Evolutionary conservation across 257 asterid species (phyloP).

Genomic region (Buddleja alternifolia): DNA sequence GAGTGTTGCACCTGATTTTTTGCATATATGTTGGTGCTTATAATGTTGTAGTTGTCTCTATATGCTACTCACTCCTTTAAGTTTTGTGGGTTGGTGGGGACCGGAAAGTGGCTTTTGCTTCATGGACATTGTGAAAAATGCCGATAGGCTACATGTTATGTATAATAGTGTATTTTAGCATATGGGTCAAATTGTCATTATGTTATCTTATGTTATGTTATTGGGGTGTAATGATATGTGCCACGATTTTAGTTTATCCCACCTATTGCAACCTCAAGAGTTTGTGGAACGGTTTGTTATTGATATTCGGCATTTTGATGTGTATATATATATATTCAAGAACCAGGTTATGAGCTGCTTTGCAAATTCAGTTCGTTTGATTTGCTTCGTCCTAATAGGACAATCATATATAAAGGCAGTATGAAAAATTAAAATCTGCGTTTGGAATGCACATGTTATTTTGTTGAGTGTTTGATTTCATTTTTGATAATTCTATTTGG

Average conservation of each 20-base stretch:
- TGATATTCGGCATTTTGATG: neutral
- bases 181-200: constrained; percentile 26
- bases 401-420: too few species aligned
- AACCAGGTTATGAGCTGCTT: too few species aligned
- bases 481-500: too few species aligned
- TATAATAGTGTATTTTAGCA: constrained; percentile 12
- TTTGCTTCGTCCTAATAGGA: too few species aligned
- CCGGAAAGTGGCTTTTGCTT: constrained; percentile 25
- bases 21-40: constrained; percentile 32
- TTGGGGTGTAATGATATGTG: constrained; percentile 24
- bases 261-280: neutral
- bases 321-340: too few species aligned
- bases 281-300: neutral
- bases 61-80: constrained; percentile 29
- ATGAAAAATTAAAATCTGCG: too few species aligned
- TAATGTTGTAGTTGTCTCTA: constrained; percentile 36
- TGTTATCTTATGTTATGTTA: constrained; percentile 18
- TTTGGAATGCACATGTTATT: too few species aligned
- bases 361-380: too few species aligned
- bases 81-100: constrained; percentile 52
- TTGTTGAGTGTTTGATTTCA: too few species aligned
- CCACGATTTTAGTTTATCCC: neutral
- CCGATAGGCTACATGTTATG: constrained; percentile 28
- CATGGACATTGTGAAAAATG: constrained; percentile 30
- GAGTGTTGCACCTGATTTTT: too few species aligned